Evolutionary conservation across 2,329 filamentous ascomycete species (phyloP).

Genomic region (Penicillium palitans): DNA sequence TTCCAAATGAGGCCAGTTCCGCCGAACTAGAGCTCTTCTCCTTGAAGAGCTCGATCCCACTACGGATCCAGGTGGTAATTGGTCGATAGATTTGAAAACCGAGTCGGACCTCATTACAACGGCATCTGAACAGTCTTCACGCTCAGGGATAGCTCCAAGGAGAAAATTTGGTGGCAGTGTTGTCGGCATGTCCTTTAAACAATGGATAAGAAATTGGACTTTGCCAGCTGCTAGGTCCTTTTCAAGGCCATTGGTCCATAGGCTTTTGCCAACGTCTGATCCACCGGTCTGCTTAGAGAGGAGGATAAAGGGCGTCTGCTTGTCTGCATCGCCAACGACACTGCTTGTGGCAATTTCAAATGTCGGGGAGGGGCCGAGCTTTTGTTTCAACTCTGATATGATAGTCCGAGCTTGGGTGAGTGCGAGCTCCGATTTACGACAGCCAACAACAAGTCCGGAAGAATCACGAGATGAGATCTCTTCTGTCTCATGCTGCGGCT

Average conservation of each 20-base stretch:
- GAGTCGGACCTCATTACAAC: neutral
- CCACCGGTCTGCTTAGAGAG: neutral
- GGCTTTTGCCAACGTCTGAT: neutral
- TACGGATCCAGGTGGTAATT: too few relatives aligned
- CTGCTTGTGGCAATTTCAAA: neutral
- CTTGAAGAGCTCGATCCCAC: too few relatives aligned
- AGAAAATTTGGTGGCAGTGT: neutral
- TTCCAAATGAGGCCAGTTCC: too few relatives aligned
- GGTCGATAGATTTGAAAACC: too few relatives aligned
- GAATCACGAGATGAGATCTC: neutral
- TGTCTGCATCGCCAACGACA: neutral
- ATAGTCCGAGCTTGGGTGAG: neutral
- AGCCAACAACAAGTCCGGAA: neutral
- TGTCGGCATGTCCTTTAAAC: neutral
- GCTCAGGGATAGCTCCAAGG: neutral
- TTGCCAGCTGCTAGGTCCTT: neutral
- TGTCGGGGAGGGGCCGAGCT: neutral
- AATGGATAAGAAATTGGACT: neutral
- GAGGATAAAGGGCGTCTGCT: neutral
- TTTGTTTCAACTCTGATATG: neutral
- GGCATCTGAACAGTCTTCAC: neutral
- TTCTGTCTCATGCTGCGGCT: neutral
- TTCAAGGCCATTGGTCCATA: neutral
- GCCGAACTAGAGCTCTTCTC: too few relatives aligned
- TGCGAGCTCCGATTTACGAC: neutral